A percentile compares a stretch with the other conserved stretches of the same genome.
Conservation (phyloP, 345 rosid genomes). For the Populus davidiana region DNA sequence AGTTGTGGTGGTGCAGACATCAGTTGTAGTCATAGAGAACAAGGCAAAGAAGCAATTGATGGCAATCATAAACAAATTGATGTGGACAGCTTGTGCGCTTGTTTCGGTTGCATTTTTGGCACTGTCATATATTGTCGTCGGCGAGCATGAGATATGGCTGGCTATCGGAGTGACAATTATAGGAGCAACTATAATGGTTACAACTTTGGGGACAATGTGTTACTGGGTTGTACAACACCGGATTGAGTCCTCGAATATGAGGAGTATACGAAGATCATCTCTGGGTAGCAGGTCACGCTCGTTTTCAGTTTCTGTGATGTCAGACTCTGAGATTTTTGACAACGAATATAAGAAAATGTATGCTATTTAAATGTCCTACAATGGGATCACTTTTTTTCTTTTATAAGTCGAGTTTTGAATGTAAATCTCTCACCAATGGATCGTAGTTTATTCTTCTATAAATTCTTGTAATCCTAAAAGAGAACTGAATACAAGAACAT, state of each 20-base stretch:
- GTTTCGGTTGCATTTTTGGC: constrained; percentile 74
- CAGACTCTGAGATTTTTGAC: constrained; percentile 60
- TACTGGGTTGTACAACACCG: constrained; percentile 86
- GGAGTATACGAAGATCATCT: constrained; percentile 60
- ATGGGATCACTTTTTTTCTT: neutral
- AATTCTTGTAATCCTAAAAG: too few species aligned
- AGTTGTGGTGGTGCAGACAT: constrained; percentile 92
- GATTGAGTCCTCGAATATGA: constrained; percentile 68
- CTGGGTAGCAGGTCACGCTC: constrained; percentile 62
- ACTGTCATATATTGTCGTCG: constrained; percentile 78
- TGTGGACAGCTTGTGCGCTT: constrained; percentile 94
- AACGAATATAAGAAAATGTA: constrained; percentile 73
- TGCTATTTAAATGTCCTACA: constrained; percentile 42
- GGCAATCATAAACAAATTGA: constrained; percentile 85
- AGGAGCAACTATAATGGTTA: constrained; percentile 74
- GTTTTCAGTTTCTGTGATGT: constrained; percentile 47
- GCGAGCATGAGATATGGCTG: constrained; percentile 65
- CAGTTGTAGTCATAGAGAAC: constrained; percentile 86
- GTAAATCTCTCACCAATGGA: too few species aligned
- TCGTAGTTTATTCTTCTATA: too few species aligned
- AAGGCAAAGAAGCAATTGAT: constrained; percentile 95
- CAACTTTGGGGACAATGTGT: constrained; percentile 84
- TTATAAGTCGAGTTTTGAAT: neutral
- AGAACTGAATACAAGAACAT: too few species aligned
- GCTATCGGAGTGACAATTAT: constrained; percentile 76